Evolutionary conservation across 2,329 filamentous ascomycete species (phyloP).

Genomic region (Colletotrichum ledebouriae): DNA sequence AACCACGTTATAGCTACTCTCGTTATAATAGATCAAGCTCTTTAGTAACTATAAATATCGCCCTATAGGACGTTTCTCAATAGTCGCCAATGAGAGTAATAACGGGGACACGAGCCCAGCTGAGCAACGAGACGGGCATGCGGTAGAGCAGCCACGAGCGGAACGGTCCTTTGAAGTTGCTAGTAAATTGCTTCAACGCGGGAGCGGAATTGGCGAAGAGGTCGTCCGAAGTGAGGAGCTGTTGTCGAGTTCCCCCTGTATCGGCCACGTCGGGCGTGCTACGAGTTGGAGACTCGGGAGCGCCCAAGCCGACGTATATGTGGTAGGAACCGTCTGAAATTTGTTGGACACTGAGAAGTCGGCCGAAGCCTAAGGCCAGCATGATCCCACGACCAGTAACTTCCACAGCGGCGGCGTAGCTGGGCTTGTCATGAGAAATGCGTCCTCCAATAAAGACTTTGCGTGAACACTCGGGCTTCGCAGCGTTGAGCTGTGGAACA

Average conservation of each 20-base stretch:
- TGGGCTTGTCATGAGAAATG: slow-evolving; percentile 14
- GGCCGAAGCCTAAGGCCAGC: slow-evolving; percentile 4
- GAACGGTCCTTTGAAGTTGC: slow-evolving; percentile 14
- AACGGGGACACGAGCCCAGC: slow-evolving; percentile 18
- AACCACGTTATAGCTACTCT: too few relatives aligned
- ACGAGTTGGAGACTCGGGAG: background rate
- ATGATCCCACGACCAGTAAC: slow-evolving; percentile 6
- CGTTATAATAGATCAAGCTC: too few relatives aligned
- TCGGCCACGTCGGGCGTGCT: background rate
- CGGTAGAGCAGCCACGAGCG: slow-evolving; percentile 25
- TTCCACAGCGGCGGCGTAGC: slow-evolving; percentile 7
- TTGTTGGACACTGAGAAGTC: slow-evolving; percentile 10
- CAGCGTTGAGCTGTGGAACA: background rate
- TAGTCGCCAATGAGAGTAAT: slow-evolving; percentile 27
- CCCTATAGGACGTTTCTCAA: too few relatives aligned
- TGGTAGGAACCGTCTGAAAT: slow-evolving; percentile 20
- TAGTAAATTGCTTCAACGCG: slow-evolving; percentile 3
- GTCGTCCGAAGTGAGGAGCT: background rate
- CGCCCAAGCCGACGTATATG: slow-evolving; percentile 13
- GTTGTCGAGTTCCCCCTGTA: background rate
- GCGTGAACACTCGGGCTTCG: slow-evolving; percentile 27
- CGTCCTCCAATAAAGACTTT: slow-evolving; percentile 20
- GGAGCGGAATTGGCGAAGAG: slow-evolving; percentile 10
- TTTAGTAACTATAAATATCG: too few relatives aligned
- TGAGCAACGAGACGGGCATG: slow-evolving; percentile 23